These are phyloP conservation scores for Thalassia testudinum DNA, from an alignment of 116 monocot species.

Conservation along the genomic window DNA sequence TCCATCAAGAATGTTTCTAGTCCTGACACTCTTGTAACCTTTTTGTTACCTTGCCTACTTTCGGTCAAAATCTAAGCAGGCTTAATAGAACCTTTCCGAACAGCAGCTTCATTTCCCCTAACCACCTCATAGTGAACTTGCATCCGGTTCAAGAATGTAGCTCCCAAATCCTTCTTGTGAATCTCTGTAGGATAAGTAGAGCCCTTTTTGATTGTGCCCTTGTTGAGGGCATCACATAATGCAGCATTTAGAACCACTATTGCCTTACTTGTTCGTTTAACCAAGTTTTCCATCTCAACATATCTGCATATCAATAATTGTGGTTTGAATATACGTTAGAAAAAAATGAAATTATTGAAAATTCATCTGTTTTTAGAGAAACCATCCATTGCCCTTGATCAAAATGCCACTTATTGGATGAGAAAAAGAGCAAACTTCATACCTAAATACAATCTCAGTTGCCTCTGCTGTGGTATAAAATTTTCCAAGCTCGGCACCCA, in stretches of 20 bases:
- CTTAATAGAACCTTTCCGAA: constrained; percentile 61
- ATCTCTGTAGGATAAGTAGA: constrained; percentile 70
- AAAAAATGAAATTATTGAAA: too few species aligned
- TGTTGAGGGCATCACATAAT: constrained; percentile 88
- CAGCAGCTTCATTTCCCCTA: constrained; percentile 41
- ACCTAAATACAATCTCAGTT: constrained; percentile 75
- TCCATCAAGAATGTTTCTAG: constrained; percentile 81
- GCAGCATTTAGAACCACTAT: constrained; percentile 55
- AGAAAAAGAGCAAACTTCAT: not conserved
- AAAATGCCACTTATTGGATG: too few species aligned
- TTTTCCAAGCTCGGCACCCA: constrained; percentile 62
- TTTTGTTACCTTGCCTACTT: constrained; percentile 90
- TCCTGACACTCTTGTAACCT: constrained; percentile 78
- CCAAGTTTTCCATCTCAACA: constrained; percentile 71
- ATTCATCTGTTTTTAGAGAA: too few species aligned
- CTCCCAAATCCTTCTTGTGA: constrained; percentile 81
- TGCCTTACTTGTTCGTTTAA: constrained; percentile 51
- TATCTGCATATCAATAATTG: constrained; percentile 26
- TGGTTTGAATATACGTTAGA: too few species aligned
- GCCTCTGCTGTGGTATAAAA: constrained; percentile 76
- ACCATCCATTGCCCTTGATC: too few species aligned
- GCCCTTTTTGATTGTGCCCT: constrained; percentile 84
- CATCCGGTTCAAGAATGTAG: constrained; percentile 71
- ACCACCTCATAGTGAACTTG: constrained; percentile 63
- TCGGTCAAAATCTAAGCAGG: constrained; percentile 80